phyloP scores from a whole-genome alignment of 2,329 filamentous ascomycete genomes.

The Stromatinia cepivora region DNA sequence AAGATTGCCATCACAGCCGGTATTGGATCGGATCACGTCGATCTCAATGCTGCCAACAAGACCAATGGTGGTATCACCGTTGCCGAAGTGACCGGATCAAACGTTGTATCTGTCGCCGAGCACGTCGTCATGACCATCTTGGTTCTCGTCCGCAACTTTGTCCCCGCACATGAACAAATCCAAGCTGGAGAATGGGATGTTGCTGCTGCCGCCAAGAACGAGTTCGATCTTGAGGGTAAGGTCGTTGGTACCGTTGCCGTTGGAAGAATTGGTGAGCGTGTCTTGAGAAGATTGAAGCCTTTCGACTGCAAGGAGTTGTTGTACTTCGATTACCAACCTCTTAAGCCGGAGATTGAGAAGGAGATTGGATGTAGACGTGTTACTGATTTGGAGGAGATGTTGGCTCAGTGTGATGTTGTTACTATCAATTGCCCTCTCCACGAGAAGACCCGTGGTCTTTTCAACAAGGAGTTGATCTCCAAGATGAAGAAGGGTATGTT shows the following conservation, averaged over 20 bases:
- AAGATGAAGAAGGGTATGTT: constrained; percentile 98
- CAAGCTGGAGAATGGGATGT: constrained; percentile 90
- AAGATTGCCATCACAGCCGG: constrained; percentile 96
- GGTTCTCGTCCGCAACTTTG: constrained; percentile 93
- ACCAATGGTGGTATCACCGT: constrained; percentile 98
- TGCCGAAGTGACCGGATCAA: constrained; percentile 95
- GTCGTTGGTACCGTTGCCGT: constrained; percentile 97
- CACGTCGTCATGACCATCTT: constrained; percentile 99
- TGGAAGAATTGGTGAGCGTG: constrained; percentile 96
- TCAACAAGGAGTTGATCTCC: constrained; percentile 97
- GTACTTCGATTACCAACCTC: constrained; percentile 99
- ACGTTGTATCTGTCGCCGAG: constrained; percentile 97
- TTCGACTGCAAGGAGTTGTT: constrained; percentile 99
- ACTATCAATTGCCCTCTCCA: constrained; percentile 99
- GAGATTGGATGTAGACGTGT: constrained; percentile 95
- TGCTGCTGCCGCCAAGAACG: constrained; percentile 93
- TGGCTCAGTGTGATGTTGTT: constrained; percentile 92
- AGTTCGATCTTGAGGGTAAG: constrained; percentile 97
- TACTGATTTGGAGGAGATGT: constrained; percentile 86
- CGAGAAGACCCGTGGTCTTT: constrained; percentile 93
- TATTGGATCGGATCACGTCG: constrained; percentile 98
- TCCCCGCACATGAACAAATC: constrained; percentile 94
- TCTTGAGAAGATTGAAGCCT: constrained; percentile 89
- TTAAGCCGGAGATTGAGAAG: constrained; percentile 80
- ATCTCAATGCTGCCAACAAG: constrained; percentile 88